Conservation (phyloP, 2,329 filamentous ascomycete genomes). For the Escovopsis weberi region DNA sequence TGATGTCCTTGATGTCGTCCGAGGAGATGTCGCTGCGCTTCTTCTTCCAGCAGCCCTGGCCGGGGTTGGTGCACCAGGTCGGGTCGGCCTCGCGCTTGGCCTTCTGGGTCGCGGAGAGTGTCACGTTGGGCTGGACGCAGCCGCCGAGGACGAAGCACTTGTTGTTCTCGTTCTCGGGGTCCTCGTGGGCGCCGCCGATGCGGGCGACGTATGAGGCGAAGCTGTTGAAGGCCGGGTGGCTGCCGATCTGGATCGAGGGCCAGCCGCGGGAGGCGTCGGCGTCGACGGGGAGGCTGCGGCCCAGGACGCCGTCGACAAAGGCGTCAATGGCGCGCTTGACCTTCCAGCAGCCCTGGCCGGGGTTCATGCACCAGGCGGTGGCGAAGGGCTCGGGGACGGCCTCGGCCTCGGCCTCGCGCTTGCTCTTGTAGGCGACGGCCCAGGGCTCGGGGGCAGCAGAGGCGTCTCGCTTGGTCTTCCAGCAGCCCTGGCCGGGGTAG, state of each 20-base stretch:
- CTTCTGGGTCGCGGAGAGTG: conserved; percentile 14
- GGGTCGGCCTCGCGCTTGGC: not conserved
- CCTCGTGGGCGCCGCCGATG: conserved; percentile 12
- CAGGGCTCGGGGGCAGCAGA: conserved; percentile 10
- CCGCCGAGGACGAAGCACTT: not conserved
- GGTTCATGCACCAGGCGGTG: conserved; percentile 12
- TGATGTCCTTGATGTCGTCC: conserved; percentile 23
- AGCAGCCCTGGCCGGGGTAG: conserved; percentile 18
- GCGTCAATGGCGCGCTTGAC: conserved; percentile 15
- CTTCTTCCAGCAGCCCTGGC: conserved; percentile 27
- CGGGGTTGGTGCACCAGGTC: conserved; percentile 19
- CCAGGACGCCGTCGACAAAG: conserved; percentile 11
- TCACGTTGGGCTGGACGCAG: conserved; percentile 5
- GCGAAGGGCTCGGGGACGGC: conserved; percentile 13
- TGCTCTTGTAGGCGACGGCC: conserved; percentile 16
- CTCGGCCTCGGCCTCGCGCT: conserved; percentile 21
- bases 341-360: conserved; percentile 22
- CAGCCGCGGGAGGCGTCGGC: conserved; percentile 15
- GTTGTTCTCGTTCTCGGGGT: conserved; percentile 10
- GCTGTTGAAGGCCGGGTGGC: conserved; percentile 23
- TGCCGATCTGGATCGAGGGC: conserved; percentile 22
- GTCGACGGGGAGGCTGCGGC: conserved; percentile 14
- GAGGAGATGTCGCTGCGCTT: conserved; percentile 23
- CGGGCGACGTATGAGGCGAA: conserved; percentile 23
- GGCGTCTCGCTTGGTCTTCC: conserved; percentile 18